Base-by-base conservation (phyloP, 2,329 filamentous ascomycete species). In the Aspergillus fumigatiaffinis region DNA sequence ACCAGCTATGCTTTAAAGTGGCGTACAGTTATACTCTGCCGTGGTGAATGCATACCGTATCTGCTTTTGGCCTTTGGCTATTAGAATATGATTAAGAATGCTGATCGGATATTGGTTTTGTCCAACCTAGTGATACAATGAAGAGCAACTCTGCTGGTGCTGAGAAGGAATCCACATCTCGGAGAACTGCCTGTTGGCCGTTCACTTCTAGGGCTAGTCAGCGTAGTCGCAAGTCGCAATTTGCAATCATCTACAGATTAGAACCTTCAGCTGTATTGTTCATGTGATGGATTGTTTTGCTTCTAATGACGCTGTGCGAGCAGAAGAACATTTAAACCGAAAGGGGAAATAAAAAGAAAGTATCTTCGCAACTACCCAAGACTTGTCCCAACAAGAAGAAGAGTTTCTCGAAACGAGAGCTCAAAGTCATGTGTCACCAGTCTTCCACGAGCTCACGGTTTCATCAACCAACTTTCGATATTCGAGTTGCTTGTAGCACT, bases 401-500 rank as follows among this genome's bases (percentile, higher is more conserved):
- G 14, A 38, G 32, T 17, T 38, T 17, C 32, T 38, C 14, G 6
- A 38, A 38, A 38, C 5, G 32, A 17, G 32, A 38, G 32, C 14
- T 38, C 14, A 38, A 7, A n/a, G 28, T 26, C 20, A 46, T 25
- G 14, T 9, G 48, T 32, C 63, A n/a, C 50, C 20, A 28, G 58
- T 55, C 29, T 63, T 64, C 81, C 80, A 83, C 26, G 73, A 72
- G 21, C 70, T 67, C 53, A 82, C 70, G 10, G 76, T 81, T 52
- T 84, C 83, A 71, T 99, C 89, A 9, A 99, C 84, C 72, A 87
- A 87, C 68, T 81, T 85, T 68, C 94, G 84, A 73, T 96, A 97
- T 59, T 82, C 80, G 74, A 90, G 88, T 80, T 99, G 94, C 58
- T 88, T 88, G 69, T 87, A 84, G 74, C 90, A 94, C 81, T 96